A percentile compares a stretch with the other conserved stretches of the same genome.
These are phyloP conservation scores for Crithidia thermophila DNA, from an alignment of 208 protist species.

Conservation along the genomic window DNA sequence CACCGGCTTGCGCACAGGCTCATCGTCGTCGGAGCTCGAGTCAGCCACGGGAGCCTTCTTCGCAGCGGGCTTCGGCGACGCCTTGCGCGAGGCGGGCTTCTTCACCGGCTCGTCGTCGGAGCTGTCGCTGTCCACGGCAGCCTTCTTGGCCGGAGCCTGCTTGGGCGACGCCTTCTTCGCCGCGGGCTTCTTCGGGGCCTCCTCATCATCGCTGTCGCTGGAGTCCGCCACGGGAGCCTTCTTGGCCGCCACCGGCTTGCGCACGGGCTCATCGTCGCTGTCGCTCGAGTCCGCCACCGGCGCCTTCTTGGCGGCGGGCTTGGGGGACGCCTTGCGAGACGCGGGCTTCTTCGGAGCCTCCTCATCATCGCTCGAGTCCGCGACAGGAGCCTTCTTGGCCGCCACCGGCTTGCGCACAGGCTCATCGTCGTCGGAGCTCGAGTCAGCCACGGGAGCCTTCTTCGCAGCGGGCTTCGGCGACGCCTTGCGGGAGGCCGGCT, in stretches of 20 bases:
- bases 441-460: constrained; percentile 29
- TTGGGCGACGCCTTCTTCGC: constrained; percentile 55
- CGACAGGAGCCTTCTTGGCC: constrained; percentile 30
- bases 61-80: constrained; percentile 35
- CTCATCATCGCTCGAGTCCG: constrained; percentile 31
- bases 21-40: constrained; percentile 43
- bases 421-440: constrained; percentile 48
- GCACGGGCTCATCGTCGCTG: constrained; percentile 58
- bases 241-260: constrained; percentile 14
- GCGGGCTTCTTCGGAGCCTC: constrained; percentile 40
- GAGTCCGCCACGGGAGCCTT: constrained; percentile 28
- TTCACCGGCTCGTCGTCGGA: constrained; percentile 58
- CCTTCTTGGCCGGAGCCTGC: constrained; percentile 41
- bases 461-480: constrained; percentile 48
- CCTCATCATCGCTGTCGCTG: constrained; percentile 29
- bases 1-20: constrained; percentile 51
- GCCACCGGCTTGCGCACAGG: constrained; percentile 20
- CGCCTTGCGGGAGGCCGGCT: constrained; percentile 49
- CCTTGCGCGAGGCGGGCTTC: constrained; percentile 47
- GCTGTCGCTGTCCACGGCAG: constrained; percentile 42
- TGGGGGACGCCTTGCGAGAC: constrained; percentile 50
- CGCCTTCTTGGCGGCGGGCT: constrained; percentile 44
- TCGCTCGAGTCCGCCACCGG: constrained; percentile 28
- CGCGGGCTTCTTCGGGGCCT: constrained; percentile 39
- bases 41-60: constrained; percentile 40